Evolutionary conservation across 345 rosid species (phyloP).

Genomic region (Boechera divaricarpa): DNA sequence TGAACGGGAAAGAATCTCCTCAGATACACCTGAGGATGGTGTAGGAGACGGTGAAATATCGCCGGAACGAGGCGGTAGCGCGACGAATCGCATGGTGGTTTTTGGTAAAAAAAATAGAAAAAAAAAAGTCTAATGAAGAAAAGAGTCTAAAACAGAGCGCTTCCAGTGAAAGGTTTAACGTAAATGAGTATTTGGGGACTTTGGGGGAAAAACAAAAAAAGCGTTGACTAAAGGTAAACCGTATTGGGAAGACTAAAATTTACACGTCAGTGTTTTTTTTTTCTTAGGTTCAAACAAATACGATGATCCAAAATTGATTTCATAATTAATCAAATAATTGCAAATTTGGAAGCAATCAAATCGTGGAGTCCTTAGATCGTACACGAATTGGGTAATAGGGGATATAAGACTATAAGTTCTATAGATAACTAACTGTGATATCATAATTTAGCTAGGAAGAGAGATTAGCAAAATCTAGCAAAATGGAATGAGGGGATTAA

Average conservation of each 20-base stretch:
- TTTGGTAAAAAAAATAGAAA: not conserved
- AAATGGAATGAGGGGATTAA: conserved; percentile 14
- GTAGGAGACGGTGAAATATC: conserved; percentile 41
- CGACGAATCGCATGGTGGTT: conserved; percentile 42
- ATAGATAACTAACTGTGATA: not conserved
- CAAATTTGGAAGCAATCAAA: not conserved
- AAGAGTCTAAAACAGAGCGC: conserved; percentile 33
- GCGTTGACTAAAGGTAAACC: conserved; percentile 47
- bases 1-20: conserved; percentile 32
- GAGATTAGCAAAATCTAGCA: conserved; percentile 30
- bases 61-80: conserved; percentile 31
- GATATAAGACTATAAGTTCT: not conserved
- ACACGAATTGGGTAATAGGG: not conserved
- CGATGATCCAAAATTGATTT: not conserved
- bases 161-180: conserved; percentile 36
- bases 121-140: not conserved
- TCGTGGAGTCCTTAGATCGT: not conserved
- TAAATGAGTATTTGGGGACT: conserved; percentile 29
- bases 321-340: conserved; percentile 5
- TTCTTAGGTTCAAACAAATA: not conserved
- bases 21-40: conserved; percentile 17
- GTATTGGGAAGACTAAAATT: conserved; percentile 26
- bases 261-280: conserved; percentile 32
- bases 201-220: not conserved
- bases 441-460: not conserved